Evolutionary conservation across 192 early-diverging fungal species (phyloP).

Genomic region (Phlyctochytrium arcticum): DNA sequence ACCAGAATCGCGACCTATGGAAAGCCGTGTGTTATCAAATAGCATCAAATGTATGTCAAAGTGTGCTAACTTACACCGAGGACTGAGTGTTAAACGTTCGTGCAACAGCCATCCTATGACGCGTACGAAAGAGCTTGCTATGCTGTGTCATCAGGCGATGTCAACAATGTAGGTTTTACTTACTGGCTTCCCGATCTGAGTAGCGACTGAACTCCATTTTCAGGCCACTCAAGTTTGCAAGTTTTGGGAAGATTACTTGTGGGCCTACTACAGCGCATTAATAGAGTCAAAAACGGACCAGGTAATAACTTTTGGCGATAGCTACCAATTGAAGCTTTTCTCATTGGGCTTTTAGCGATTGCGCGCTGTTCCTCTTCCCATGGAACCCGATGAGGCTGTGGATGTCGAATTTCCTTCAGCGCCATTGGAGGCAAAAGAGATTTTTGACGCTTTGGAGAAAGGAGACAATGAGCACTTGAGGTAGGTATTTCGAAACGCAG

Average conservation of each 20-base stretch:
- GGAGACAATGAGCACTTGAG: conserved; percentile 24
- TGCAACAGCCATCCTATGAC: conserved; percentile 34
- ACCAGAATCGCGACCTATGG: conserved; percentile 64
- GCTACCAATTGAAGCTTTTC: background rate
- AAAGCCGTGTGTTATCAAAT: conserved; percentile 56
- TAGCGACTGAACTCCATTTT: background rate
- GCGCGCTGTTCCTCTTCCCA: conserved; percentile 1
- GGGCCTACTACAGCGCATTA: conserved; percentile 74
- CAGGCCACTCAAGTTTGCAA: conserved; percentile 68
- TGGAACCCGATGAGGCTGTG: conserved; percentile 8
- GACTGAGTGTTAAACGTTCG: background rate
- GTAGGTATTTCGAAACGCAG: conserved; percentile 14
- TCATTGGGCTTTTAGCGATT: conserved; percentile 17
- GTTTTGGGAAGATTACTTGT: conserved; percentile 84
- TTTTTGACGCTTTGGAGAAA: conserved; percentile 30
- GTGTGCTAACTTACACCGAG: background rate
- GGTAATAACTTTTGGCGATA: conserved; percentile 12
- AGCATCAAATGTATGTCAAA: conserved; percentile 41
- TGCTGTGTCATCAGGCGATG: conserved; percentile 67
- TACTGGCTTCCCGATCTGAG: background rate
- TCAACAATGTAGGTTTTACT: conserved; percentile 54
- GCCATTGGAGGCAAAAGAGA: conserved; percentile 13
- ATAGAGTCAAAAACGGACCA: conserved; percentile 59
- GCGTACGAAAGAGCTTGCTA: conserved; percentile 76
- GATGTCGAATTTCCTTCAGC: background rate